phyloP scores from a whole-genome alignment of 129 eudicot species.

The Heracleum sosnowskyi region DNA sequence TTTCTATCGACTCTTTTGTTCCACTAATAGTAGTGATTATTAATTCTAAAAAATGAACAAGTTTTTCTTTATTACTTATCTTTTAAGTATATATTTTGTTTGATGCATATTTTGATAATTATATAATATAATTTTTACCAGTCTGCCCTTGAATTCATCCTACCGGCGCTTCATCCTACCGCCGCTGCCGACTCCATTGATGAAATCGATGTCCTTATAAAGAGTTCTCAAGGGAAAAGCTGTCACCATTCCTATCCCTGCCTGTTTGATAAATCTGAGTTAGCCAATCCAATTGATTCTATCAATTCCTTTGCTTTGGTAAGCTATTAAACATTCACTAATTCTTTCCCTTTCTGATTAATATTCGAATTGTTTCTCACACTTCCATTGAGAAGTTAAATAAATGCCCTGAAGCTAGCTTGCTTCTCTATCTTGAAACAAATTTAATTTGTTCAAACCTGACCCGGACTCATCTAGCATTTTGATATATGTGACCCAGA shows the following conservation, averaged over 20 bases:
- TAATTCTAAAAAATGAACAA: too few relatives aligned
- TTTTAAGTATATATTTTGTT: not conserved
- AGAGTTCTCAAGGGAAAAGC: not conserved
- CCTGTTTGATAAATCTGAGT: not conserved
- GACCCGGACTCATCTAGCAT: not conserved
- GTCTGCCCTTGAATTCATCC: not conserved
- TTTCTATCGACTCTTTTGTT: not conserved
- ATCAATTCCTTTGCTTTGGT: not conserved
- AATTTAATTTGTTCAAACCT: not conserved
- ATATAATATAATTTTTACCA: not conserved
- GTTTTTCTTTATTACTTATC: not conserved
- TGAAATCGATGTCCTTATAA: not conserved
- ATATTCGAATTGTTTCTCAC: not conserved
- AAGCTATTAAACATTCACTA: not conserved
- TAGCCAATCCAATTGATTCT: not conserved
- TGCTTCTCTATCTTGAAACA: not conserved
- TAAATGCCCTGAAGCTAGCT: not conserved
- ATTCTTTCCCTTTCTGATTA: not conserved
- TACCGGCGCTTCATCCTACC: too few relatives aligned
- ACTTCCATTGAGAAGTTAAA: not conserved
- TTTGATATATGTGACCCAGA: not conserved
- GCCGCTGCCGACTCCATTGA: not conserved
- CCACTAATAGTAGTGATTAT: not conserved
- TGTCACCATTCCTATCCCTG: too few relatives aligned
- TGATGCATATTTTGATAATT: not conserved